Base-by-base conservation (phyloP, 495 filamentous ascomycete genomes). In the Hyaloscypha hepaticicola region DNA sequence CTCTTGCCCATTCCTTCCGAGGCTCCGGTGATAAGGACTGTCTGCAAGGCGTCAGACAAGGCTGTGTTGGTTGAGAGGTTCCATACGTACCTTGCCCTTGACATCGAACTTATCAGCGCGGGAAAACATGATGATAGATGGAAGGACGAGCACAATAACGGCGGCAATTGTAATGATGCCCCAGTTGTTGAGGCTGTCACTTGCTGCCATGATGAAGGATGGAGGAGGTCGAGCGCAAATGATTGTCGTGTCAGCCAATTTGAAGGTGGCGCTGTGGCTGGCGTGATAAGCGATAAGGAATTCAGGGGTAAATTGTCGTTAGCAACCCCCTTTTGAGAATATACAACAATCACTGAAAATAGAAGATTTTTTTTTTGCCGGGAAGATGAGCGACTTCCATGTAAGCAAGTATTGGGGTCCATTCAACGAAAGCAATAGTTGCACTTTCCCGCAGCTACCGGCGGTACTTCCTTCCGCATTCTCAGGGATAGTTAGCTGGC, bases 1-100 rank as follows among this genome's bases (percentile, higher is more conserved):
- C 82, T 84, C 70, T 82, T 84, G 66, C 95, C 95, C 90, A 97
- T 91, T 56, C 95, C 95, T 72, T 96, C 90, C 1, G 96, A 98
- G 59, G 87, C 94, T 45, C 95, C 95, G 14, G 95, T 99, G 60
- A 99, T 80, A 25, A 98, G 77, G 63, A 95, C 83, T 5, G 90
- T 95, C 91, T 94, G 62, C 9, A 55, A 21, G 53, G 63, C n/a
- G 52, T 63, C 27, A 61, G 41, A 34, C 29, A n/a, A 56, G 34
- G 31, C 41, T 58, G 22, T 5, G 24, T 21, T 56, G 2, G 25
- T 22, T 29, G 48, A 41, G n/a, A 12, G 19, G 7, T 1, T 22
- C 38, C 3, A 55, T 14, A 57, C 57, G 5, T 67, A 69, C 70
- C 70, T 72, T 69, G 28, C 70, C 70, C 24, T 58, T 57, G 45